phyloP scores from a whole-genome alignment of 768 basidiomycete species.

The Tricholoma matsutake region DNA sequence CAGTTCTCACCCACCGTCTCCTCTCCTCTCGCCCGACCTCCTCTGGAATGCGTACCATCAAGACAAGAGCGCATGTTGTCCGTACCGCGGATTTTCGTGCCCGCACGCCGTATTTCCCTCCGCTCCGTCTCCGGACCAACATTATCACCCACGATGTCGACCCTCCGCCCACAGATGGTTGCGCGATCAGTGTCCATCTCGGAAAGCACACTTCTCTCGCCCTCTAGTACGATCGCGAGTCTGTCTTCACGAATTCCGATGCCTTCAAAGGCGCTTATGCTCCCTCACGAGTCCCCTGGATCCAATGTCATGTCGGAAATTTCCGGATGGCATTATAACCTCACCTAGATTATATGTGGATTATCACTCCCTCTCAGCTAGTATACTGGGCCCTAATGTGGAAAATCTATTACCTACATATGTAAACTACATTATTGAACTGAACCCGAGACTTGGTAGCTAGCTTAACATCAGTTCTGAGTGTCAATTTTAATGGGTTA shows the following conservation, averaged over 20 bases:
- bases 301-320: not conserved
- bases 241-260: not conserved
- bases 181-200: not conserved
- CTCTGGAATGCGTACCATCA: not conserved
- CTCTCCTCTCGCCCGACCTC: slow-evolving; percentile 3
- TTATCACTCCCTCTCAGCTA: no score
- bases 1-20: not conserved
- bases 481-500: no score
- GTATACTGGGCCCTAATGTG: no score
- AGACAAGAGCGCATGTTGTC: not conserved
- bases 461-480: no score
- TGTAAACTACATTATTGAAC: no score
- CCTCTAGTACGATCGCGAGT: not conserved
- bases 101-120: slow-evolving; percentile 2
- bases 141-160: not conserved
- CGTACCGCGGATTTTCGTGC: not conserved
- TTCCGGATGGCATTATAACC: no score
- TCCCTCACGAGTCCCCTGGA: not conserved
- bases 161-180: not conserved
- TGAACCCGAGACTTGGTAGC: no score
- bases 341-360: no score
- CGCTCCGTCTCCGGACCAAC: slow-evolving; percentile 3
- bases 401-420: no score
- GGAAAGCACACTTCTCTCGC: not conserved
- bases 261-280: not conserved